These are phyloP conservation scores for Byssothecium circinans DNA, from an alignment of 2,329 filamentous ascomycete genomes.

Conservation along the genomic window DNA sequence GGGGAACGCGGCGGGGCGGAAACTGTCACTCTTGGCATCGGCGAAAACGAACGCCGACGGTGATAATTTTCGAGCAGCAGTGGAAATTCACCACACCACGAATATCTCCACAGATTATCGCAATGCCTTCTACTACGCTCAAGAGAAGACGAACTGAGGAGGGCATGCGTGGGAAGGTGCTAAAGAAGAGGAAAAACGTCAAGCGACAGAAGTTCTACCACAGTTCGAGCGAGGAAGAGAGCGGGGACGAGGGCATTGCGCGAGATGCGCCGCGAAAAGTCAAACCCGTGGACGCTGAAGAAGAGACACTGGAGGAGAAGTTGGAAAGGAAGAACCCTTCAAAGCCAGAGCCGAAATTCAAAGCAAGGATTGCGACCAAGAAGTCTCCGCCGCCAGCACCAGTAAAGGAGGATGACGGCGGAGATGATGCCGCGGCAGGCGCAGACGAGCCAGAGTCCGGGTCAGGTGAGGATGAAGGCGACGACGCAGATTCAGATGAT, in stretches of 20 bases:
- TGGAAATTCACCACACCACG: constrained; percentile 15
- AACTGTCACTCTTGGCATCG: constrained; percentile 29
- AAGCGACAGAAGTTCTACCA: constrained; percentile 66
- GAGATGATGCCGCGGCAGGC: constrained; percentile 26
- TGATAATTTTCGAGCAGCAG: constrained; percentile 21
- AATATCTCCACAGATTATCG: constrained; percentile 15
- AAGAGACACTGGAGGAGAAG: constrained; percentile 42
- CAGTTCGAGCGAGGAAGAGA: constrained; percentile 61
- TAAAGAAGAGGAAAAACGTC: constrained; percentile 59
- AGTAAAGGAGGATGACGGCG: constrained; percentile 4
- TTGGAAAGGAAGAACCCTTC: constrained; percentile 2
- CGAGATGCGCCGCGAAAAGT: constrained; percentile 31
- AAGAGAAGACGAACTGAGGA: constrained; percentile 64
- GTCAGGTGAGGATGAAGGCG: constrained; percentile 44
- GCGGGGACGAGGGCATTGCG: constrained; percentile 46
- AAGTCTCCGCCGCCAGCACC: constrained; percentile 21
- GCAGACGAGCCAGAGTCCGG: constrained; percentile 41
- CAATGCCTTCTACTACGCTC: constrained; percentile 44
- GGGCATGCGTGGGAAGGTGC: constrained; percentile 56
- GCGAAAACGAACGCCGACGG: constrained; percentile 27
- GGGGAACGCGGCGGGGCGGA: constrained; percentile 14
- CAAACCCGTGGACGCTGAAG: constrained; percentile 54
- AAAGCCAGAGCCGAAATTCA: constrained; percentile 23
- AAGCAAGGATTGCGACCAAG: constrained; percentile 27
- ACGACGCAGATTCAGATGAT: constrained; percentile 44